Evolutionary conservation across 306 rosid genomes (phyloP).

Genomic region (Adenanthera pavonina): DNA sequence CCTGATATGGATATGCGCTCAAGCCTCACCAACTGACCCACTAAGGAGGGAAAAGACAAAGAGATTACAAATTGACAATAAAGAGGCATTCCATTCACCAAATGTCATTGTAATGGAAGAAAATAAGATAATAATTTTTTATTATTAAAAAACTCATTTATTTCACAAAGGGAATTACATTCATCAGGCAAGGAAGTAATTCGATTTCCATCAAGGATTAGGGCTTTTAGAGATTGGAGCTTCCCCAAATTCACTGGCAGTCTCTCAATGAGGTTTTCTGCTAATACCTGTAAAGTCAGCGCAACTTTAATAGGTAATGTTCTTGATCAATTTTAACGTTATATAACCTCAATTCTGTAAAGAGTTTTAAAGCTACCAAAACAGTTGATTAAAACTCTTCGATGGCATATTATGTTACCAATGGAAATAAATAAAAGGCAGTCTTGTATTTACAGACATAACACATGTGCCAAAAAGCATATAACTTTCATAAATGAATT

Average conservation of each 20-base stretch:
- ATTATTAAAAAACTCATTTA: slow-evolving; percentile 30
- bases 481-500: slow-evolving; percentile 17
- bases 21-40: slow-evolving; percentile 96
- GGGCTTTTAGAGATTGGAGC: slow-evolving; percentile 80
- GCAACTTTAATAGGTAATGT: slow-evolving; percentile 32
- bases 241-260: slow-evolving; percentile 91
- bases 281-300: slow-evolving; percentile 64
- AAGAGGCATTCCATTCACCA: slow-evolving; percentile 26
- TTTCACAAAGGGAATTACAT: slow-evolving; percentile 75
- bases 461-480: not conserved
- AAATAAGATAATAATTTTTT: slow-evolving; percentile 26
- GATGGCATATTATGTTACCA: slow-evolving; percentile 5
- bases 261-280: slow-evolving; percentile 78
- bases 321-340: slow-evolving; percentile 23
- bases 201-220: slow-evolving; percentile 86
- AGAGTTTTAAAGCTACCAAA: not conserved
- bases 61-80: slow-evolving; percentile 35
- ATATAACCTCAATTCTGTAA: slow-evolving; percentile 15
- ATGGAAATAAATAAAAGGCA: slow-evolving; percentile 14
- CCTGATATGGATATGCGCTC: slow-evolving; percentile 83
- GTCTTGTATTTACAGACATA: slow-evolving; percentile 20
- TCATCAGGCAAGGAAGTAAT: slow-evolving; percentile 93
- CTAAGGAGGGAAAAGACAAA: slow-evolving; percentile 50
- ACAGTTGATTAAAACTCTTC: not conserved
- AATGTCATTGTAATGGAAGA: slow-evolving; percentile 5